phyloP scores from a whole-genome alignment of 139 green algal species.

The Spirogloea muscicola region DNA sequence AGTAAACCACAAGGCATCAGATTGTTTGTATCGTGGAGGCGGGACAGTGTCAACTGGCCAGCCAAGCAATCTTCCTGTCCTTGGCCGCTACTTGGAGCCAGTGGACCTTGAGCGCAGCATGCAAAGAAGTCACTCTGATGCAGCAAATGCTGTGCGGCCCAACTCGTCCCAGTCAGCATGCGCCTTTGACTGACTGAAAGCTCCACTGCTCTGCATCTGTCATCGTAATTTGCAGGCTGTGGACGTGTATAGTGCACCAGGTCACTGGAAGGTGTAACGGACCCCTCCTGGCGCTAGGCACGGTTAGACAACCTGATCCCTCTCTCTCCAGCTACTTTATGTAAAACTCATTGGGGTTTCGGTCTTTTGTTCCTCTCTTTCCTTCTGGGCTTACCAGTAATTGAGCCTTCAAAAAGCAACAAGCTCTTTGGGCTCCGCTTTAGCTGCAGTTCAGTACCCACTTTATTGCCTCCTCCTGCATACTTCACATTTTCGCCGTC shows the following conservation, averaged over 20 bases:
- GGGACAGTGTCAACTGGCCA: not conserved
- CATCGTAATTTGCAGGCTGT: slow-evolving; percentile 26
- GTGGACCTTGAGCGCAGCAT: too few relatives aligned
- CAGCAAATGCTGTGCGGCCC: not conserved
- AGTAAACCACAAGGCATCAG: not conserved
- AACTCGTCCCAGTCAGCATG: not conserved
- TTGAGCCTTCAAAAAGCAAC: too few relatives aligned
- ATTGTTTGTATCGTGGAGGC: not conserved
- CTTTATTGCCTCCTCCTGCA: not conserved
- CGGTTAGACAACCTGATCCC: slow-evolving; percentile 1
- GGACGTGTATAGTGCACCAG: slow-evolving; percentile 45
- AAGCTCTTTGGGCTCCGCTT: too few relatives aligned
- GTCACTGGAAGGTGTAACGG: not conserved
- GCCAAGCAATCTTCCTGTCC: not conserved
- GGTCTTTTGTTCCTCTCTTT: too few relatives aligned
- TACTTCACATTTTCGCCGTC: too few relatives aligned
- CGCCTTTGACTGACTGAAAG: not conserved
- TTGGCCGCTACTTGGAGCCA: not conserved
- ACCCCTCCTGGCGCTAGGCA: slow-evolving; percentile 1
- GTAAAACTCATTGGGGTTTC: too few relatives aligned
- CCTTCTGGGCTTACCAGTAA: too few relatives aligned
- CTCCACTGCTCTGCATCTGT: not conserved
- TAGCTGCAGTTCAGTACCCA: too few relatives aligned
- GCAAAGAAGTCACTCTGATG: not conserved
- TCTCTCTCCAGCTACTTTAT: not conserved